phyloP scores from a whole-genome alignment of 352 stramenopile genomes.

The Globisporangium radiosum region DNA sequence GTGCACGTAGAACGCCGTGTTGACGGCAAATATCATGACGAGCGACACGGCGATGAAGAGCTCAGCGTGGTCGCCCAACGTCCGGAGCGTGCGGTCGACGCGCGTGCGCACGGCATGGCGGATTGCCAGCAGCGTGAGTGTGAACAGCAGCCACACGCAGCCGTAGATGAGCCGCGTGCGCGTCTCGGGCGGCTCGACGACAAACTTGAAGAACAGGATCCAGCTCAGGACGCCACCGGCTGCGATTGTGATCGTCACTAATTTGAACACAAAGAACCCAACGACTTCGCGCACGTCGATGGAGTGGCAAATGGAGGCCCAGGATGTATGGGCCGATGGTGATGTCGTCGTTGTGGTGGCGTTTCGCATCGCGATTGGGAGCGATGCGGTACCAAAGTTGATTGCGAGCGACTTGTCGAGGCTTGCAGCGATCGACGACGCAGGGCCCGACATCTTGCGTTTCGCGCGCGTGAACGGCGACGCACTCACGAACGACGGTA shows the following conservation, averaged over 20 bases:
- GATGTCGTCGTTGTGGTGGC: background rate
- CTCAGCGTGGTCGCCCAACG: constrained; percentile 50
- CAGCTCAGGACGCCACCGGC: constrained; percentile 42
- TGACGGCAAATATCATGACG: constrained; percentile 62
- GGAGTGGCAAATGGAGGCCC: constrained; percentile 16
- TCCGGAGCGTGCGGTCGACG: constrained; percentile 30
- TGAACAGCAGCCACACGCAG: constrained; percentile 47
- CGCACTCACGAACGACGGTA: constrained; percentile 14
- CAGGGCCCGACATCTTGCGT: constrained; percentile 55
- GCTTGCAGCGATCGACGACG: constrained; percentile 20
- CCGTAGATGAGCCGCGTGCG: constrained; percentile 38
- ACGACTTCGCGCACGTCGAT: constrained; percentile 38
- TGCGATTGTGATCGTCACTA: constrained; percentile 35
- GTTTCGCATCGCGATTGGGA: constrained; percentile 9
- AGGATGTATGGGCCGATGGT: constrained; percentile 13
- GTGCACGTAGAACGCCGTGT: constrained; percentile 71
- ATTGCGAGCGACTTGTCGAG: constrained; percentile 27
- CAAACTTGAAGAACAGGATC: constrained; percentile 65
- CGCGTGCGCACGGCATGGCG: constrained; percentile 34
- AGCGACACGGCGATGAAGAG: constrained; percentile 63
- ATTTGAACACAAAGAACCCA: constrained; percentile 35
- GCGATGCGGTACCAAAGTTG: constrained; percentile 10
- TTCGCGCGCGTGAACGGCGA: constrained; percentile 29
- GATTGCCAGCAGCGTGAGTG: constrained; percentile 37
- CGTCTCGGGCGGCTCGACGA: constrained; percentile 40